Base-by-base conservation (phyloP, 2,329 filamentous ascomycete genomes). In the Aspergillus flavus region DNA sequence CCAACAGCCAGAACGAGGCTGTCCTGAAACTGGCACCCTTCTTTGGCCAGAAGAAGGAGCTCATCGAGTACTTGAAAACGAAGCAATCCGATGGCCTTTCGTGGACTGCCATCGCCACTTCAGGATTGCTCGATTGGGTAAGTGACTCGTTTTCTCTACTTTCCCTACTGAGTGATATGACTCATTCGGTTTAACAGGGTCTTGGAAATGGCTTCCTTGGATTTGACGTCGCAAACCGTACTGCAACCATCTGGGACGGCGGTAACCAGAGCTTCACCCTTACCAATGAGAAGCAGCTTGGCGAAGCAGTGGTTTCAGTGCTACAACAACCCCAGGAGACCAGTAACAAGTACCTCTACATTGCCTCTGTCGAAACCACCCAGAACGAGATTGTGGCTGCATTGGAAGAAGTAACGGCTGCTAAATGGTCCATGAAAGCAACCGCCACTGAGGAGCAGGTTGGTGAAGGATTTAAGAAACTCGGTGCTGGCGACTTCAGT, bases 71-170 rank as follows among this genome's bases (percentile, higher is more conserved):
- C 64, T 77, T 89, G 23, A 80, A 83, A 65, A 75, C 75, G 28
- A 83, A 83, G 65, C 76, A 83, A 64, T 74, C 76, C 26, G 70
- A 78, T 1, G 73, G 68, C 0, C 83, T 90, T 65, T 82, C 79
- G 34, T 91, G 88, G 87, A 89, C 86, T 1, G 84, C 80, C 2
- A 72, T 91, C 16, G 82, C 86, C 4, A 84, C 79, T 10, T 86
- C 87, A 0, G 76, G 84, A 2, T 87, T 90, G 73, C 88, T 90
- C 71, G 88, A 90, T 69, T 86, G 83, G 85, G 63, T 70, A 59
- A 53, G 66, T 66, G n/a, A 30, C 26, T 2, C n/a, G 7, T 26
- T 30, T n/a, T 28, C 4, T 45, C n/a, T 14, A 64, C 14, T 4
- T n/a, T 11, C 11, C 6, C 14, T 48, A 19, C 19, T 23, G 30